These are phyloP conservation scores for Aureobasidium sp. DNA, from an alignment of 2,329 filamentous ascomycete species.

Conservation along the genomic window DNA sequence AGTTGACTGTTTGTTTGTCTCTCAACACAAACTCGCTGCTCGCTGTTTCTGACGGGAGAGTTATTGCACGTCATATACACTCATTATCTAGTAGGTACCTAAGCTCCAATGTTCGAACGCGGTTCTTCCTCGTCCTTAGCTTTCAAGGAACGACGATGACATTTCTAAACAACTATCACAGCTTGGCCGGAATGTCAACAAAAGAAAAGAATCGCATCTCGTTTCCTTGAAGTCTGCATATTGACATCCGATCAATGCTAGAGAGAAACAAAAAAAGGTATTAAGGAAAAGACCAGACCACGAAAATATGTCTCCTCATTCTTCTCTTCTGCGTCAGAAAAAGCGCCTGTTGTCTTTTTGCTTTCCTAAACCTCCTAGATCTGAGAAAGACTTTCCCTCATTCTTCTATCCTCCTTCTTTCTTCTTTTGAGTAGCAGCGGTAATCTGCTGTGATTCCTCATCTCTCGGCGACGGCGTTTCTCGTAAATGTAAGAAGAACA, in stretches of 20 bases:
- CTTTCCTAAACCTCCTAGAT: neutral
- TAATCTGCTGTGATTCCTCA: slow-evolving; percentile 1
- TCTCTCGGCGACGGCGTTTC: slow-evolving; percentile 10
- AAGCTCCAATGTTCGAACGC: too few relatives aligned
- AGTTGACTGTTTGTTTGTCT: neutral
- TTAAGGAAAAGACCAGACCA: neutral
- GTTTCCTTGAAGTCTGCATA: slow-evolving; percentile 2
- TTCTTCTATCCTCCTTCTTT: neutral
- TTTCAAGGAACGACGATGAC: neutral
- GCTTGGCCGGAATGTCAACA: neutral
- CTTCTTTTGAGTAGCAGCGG: neutral
- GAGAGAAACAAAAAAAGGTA: neutral
- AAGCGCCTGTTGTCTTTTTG: neutral
- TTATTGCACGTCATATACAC: neutral
- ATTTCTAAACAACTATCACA: neutral
- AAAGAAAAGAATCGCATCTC: neutral
- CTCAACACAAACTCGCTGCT: neutral
- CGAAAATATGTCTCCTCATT: neutral
- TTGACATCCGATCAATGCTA: neutral
- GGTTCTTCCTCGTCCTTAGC: too few relatives aligned
- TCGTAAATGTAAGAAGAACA: slow-evolving; percentile 7
- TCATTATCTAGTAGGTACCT: too few relatives aligned
- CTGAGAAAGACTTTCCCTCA: neutral
- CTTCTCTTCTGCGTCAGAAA: neutral
- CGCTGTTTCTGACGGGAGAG: too few relatives aligned